Evolutionary conservation across 2,329 filamentous ascomycete species (phyloP).

Genomic region (Decorospora gaudefroyi): DNA sequence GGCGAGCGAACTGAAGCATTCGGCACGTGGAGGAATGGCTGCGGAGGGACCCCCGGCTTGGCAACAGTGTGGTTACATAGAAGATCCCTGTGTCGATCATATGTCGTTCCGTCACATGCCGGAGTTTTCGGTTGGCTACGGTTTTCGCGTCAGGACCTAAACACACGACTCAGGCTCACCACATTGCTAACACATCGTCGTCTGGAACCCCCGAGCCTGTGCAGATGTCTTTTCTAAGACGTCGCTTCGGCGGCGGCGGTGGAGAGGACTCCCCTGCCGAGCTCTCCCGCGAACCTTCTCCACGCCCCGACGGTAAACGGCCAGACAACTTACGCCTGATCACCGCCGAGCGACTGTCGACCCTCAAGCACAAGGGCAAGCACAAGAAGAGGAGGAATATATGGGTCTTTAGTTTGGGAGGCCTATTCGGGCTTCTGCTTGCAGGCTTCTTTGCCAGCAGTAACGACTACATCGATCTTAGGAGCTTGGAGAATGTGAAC

Average conservation of each 20-base stretch:
- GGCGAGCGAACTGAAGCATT: background rate
- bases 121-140: conserved; percentile 5
- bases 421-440: conserved; percentile 84
- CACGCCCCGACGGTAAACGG: conserved; percentile 42
- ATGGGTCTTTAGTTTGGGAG: conserved; percentile 84
- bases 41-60: conserved; percentile 11
- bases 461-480: conserved; percentile 87
- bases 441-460: conserved; percentile 88
- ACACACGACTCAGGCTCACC: background rate
- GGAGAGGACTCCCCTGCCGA: conserved; percentile 35
- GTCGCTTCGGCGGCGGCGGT: conserved; percentile 41
- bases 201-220: background rate
- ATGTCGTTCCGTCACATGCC: conserved; percentile 19
- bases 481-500: conserved; percentile 70
- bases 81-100: conserved; percentile 13
- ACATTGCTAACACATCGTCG: background rate
- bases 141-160: background rate
- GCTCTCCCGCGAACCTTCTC: conserved; percentile 45
- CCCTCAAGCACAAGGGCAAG: conserved; percentile 51
- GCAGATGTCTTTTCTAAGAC: conserved; percentile 47
- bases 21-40: conserved; percentile 8
- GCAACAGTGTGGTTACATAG: background rate
- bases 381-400: conserved; percentile 71
- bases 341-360: conserved; percentile 57
- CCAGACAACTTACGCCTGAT: conserved; percentile 57